phyloP scores from a whole-genome alignment of 2,329 filamentous ascomycete genomes.

The Verticillium nubilum region DNA sequence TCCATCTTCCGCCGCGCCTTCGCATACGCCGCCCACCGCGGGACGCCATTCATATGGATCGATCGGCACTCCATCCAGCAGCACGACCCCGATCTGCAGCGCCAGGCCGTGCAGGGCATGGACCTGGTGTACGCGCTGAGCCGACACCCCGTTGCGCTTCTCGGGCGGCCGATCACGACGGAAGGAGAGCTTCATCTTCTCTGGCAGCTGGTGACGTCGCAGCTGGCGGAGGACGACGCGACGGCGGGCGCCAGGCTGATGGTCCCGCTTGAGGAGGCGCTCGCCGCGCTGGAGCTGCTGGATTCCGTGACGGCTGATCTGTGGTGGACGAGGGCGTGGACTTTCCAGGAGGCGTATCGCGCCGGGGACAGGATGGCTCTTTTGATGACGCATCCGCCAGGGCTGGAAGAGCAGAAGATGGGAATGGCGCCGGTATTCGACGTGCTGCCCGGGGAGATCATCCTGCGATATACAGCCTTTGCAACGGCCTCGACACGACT shows the following conservation, averaged over 20 bases:
- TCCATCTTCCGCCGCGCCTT: too few relatives aligned
- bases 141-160: background rate
- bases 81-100: background rate
- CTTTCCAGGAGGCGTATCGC: background rate
- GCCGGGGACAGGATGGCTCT: background rate
- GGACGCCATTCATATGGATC: background rate
- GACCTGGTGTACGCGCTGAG: constrained; percentile 1
- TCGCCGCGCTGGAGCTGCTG: background rate
- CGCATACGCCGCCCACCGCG: too few relatives aligned
- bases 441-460: background rate
- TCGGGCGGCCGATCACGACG: background rate
- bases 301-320: background rate
- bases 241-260: too few relatives aligned
- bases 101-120: background rate
- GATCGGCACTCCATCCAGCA: background rate
- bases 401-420: background rate
- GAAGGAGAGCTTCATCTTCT: background rate
- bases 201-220: too few relatives aligned
- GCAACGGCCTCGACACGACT: background rate
- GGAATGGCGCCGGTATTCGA: background rate
- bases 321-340: constrained; percentile 1
- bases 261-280: background rate
- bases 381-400: background rate
- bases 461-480: background rate
- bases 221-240: too few relatives aligned